A percentile compares a stretch with the other conserved stretches of the same genome.
Evolutionary conservation across 73 alveolate genomes (phyloP).

Genomic region (Tetrahymena borealis): DNA sequence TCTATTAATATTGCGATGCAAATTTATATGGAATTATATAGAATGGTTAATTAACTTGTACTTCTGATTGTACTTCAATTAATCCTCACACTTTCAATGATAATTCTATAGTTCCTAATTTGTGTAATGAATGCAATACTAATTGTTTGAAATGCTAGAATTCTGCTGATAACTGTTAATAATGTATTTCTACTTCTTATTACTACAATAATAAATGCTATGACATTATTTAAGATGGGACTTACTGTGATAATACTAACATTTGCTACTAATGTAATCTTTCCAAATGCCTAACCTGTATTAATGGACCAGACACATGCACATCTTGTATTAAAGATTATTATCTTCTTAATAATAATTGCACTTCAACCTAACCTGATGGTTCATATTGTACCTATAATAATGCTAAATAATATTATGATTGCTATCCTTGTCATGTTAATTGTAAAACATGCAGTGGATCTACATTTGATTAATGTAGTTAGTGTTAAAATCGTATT

Average conservation of each 20-base stretch:
- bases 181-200: background rate
- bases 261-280: background rate
- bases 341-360: background rate
- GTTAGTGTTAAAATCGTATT: background rate
- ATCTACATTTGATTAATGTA: background rate
- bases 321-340: background rate
- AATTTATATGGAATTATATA: background rate
- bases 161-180: background rate
- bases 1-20: background rate
- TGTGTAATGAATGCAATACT: background rate
- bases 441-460: background rate
- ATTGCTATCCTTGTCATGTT: background rate
- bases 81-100: too few species aligned
- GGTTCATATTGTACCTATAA: background rate
- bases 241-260: background rate
- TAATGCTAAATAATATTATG: background rate
- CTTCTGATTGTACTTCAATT: background rate
- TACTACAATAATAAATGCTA: background rate
- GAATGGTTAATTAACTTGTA: background rate
- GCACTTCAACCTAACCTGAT: background rate
- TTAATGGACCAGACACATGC: background rate
- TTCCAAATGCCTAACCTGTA: background rate
- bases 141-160: background rate
- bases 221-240: background rate
- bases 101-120: background rate